Conservation (phyloP, 2,329 filamentous ascomycete species). For the Ascochyta clinopodiicola region DNA sequence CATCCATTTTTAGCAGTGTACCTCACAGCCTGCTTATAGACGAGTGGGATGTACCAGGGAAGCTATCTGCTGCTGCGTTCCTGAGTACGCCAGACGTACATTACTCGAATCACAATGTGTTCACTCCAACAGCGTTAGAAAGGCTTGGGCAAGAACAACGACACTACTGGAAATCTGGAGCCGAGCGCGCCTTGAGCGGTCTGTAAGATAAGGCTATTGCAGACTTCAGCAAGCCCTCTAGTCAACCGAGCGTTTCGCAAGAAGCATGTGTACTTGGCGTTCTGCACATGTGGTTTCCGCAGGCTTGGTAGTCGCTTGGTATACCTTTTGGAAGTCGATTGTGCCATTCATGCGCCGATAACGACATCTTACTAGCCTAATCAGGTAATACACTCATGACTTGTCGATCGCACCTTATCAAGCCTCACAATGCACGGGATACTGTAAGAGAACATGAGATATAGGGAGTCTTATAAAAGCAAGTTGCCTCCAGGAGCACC, state of each 20-base stretch:
- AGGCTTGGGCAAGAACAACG: too few relatives aligned
- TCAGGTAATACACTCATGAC: not conserved
- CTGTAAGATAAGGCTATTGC: not conserved
- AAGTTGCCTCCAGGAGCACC: too few relatives aligned
- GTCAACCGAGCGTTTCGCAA: not conserved
- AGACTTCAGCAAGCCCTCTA: not conserved
- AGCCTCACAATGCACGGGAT: not conserved
- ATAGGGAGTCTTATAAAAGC: too few relatives aligned
- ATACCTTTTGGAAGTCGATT: not conserved
- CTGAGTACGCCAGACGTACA: too few relatives aligned
- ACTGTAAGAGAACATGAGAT: not conserved
- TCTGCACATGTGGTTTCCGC: not conserved
- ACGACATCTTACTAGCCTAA: slow-evolving; percentile 1
- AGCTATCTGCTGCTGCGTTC: too few relatives aligned
- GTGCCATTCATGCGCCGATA: slow-evolving; percentile 5
- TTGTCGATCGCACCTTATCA: slow-evolving; percentile 8
- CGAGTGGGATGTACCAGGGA: too few relatives aligned
- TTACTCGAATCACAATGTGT: too few relatives aligned
- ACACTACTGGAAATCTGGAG: too few relatives aligned
- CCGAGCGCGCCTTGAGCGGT: too few relatives aligned
- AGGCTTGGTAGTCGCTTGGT: slow-evolving; percentile 2
- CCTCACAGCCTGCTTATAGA: too few relatives aligned
- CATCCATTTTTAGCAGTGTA: too few relatives aligned
- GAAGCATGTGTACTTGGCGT: not conserved
- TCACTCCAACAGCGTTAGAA: too few relatives aligned